A percentile compares a stretch with the other conserved stretches of the same genome.
These are phyloP conservation scores for Metarhizium album DNA, from an alignment of 2,329 filamentous ascomycete species.

Conservation along the genomic window DNA sequence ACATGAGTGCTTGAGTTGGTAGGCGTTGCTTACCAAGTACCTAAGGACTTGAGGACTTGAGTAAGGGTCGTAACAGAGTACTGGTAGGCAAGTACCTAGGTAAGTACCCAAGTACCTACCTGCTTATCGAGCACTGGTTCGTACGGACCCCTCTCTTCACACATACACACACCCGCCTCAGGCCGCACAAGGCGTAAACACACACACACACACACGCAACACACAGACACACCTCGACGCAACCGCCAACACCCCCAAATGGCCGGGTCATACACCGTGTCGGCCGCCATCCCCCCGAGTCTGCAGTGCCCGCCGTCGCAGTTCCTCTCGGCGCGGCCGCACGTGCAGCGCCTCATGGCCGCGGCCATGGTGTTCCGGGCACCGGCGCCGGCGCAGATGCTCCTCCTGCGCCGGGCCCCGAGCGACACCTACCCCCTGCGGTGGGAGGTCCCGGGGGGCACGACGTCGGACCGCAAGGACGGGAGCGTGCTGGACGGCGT, in stretches of 20 bases:
- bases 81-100: no score
- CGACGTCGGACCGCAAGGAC: conserved; percentile 25
- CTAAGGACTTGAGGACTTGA: no score
- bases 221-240: neutral
- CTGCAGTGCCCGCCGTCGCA: conserved; percentile 6
- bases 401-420: conserved; percentile 11
- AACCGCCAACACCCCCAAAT: no score
- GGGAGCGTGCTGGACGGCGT: conserved; percentile 30
- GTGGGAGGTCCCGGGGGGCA: conserved; percentile 13
- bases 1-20: neutral
- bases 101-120: no score
- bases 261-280: neutral
- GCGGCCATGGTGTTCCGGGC: conserved; percentile 11
- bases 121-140: no score
- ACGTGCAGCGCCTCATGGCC: conserved; percentile 12
- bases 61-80: no score
- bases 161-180: no score
- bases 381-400: neutral
- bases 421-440: conserved; percentile 11
- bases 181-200: no score
- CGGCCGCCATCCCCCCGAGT: neutral
- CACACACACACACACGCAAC: no score
- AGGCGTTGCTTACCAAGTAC: no score
- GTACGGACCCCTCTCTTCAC: no score
- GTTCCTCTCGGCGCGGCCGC: conserved; percentile 9